Evolutionary conservation across 2,329 filamentous ascomycete species (phyloP).

Genomic region (Moelleriella libera): DNA sequence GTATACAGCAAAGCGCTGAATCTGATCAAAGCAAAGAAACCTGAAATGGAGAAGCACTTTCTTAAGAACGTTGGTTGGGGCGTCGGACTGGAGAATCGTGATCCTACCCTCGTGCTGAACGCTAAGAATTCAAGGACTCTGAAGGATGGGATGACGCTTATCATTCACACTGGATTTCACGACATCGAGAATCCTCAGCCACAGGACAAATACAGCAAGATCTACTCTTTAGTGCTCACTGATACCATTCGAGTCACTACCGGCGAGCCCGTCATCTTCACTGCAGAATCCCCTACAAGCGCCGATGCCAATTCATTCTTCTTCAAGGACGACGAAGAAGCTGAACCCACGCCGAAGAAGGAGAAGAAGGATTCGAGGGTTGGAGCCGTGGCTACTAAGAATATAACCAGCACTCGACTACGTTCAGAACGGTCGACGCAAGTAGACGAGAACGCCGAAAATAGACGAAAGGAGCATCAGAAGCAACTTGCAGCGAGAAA

Average conservation of each 20-base stretch:
- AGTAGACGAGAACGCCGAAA: conserved; percentile 79
- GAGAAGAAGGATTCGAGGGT: conserved; percentile 73
- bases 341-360: conserved; percentile 76
- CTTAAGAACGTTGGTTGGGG: conserved; percentile 83
- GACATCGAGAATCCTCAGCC: conserved; percentile 79
- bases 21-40: conserved; percentile 78
- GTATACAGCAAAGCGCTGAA: conserved; percentile 78
- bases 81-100: conserved; percentile 83
- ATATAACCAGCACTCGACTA: conserved; percentile 86
- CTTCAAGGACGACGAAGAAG: conserved; percentile 91
- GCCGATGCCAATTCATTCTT: conserved; percentile 95
- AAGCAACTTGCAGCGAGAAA: conserved; percentile 80
- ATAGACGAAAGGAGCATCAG: conserved; percentile 78
- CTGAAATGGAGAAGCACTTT: conserved; percentile 90
- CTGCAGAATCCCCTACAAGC: conserved; percentile 80
- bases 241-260: conserved; percentile 84
- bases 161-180: conserved; percentile 76
- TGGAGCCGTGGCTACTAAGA: conserved; percentile 81
- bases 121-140: conserved; percentile 71
- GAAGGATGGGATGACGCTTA: conserved; percentile 95
- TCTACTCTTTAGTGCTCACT: conserved; percentile 78
- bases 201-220: conserved; percentile 79
- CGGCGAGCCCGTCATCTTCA: conserved; percentile 76
- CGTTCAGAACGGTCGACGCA: conserved; percentile 83
- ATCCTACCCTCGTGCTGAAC: conserved; percentile 70